phyloP scores from a whole-genome alignment of 768 basidiomycete species.

The Suillus clintonianus region DNA sequence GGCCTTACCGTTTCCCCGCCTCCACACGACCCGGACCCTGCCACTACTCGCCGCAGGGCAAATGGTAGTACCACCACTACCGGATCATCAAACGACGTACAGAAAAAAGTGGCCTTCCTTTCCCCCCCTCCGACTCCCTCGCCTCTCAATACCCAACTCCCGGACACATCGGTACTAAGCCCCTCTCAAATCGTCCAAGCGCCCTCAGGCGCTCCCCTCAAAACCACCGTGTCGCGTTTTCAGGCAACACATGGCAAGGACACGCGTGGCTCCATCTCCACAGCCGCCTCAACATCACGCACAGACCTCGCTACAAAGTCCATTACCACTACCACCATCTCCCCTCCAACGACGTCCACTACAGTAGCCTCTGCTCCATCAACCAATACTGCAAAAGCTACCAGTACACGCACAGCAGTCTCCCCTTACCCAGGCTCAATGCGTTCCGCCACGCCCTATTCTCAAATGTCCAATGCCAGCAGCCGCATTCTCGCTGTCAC shows the following conservation, averaged over 20 bases:
- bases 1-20: constrained; percentile 30
- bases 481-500: constrained; percentile 75
- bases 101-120: constrained; percentile 88
- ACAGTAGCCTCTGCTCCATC: constrained; percentile 60
- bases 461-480: constrained; percentile 70
- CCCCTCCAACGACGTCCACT: constrained; percentile 57
- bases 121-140: constrained; percentile 76
- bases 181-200: constrained; percentile 26
- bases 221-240: constrained; percentile 77
- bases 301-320: constrained; percentile 56
- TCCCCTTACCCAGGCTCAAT: constrained; percentile 71
- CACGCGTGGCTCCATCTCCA: constrained; percentile 62
- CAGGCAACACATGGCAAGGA: constrained; percentile 74
- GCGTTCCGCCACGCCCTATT: constrained; percentile 81
- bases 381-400: constrained; percentile 51
- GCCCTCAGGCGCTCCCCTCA: constrained; percentile 39
- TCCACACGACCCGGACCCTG: constrained; percentile 21
- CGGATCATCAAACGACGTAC: constrained; percentile 45
- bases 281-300: constrained; percentile 61
- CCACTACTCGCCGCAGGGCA: constrained; percentile 39
- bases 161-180: constrained; percentile 43
- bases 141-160: constrained; percentile 45
- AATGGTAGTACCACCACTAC: constrained; percentile 34
- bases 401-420: constrained; percentile 63
- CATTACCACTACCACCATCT: constrained; percentile 48